phyloP scores from a whole-genome alignment of 2,329 filamentous ascomycete genomes.

The Trichothecium roseum region DNA sequence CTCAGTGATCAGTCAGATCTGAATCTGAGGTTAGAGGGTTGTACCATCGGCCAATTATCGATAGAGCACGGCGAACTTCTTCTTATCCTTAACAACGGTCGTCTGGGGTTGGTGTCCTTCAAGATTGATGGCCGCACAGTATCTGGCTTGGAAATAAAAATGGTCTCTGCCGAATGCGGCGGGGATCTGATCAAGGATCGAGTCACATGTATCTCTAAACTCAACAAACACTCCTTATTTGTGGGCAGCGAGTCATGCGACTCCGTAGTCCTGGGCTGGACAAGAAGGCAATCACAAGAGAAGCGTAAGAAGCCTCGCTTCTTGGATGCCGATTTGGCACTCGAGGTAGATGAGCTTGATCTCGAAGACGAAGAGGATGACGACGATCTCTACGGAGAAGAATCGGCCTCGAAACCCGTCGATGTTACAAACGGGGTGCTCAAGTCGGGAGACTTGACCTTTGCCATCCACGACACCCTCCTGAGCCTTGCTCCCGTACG shows the following conservation, averaged over 20 bases:
- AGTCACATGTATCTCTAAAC: slow-evolving; percentile 57
- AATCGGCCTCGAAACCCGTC: slow-evolving; percentile 48
- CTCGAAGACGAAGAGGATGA: slow-evolving; percentile 53
- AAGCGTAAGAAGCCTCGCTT: slow-evolving; percentile 55
- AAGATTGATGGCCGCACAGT: slow-evolving; percentile 84
- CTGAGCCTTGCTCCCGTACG: slow-evolving; percentile 71
- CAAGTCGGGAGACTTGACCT: slow-evolving; percentile 55
- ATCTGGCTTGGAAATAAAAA: slow-evolving; percentile 68
- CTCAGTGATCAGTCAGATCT: slow-evolving; percentile 80
- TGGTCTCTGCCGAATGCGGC: slow-evolving; percentile 52
- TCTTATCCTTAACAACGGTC: slow-evolving; percentile 68
- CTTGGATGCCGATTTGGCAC: slow-evolving; percentile 40
- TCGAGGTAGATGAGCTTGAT: slow-evolving; percentile 41
- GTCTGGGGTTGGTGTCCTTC: slow-evolving; percentile 67
- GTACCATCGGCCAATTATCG: slow-evolving; percentile 65
- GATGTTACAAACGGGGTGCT: slow-evolving; percentile 26
- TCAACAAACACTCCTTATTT: slow-evolving; percentile 65
- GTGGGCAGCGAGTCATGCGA: slow-evolving; percentile 77
- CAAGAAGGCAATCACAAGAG: slow-evolving; percentile 51
- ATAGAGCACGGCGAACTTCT: slow-evolving; percentile 73
- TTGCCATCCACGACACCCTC: slow-evolving; percentile 68
- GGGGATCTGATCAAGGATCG: slow-evolving; percentile 50
- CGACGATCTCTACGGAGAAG: slow-evolving; percentile 51
- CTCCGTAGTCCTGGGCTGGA: slow-evolving; percentile 74
- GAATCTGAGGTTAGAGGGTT: slow-evolving; percentile 70